Evolutionary conservation across 768 basidiomycete species (phyloP), one percentile per base, ranked within the genome.

Genomic region (Amanita muscaria): DNA sequence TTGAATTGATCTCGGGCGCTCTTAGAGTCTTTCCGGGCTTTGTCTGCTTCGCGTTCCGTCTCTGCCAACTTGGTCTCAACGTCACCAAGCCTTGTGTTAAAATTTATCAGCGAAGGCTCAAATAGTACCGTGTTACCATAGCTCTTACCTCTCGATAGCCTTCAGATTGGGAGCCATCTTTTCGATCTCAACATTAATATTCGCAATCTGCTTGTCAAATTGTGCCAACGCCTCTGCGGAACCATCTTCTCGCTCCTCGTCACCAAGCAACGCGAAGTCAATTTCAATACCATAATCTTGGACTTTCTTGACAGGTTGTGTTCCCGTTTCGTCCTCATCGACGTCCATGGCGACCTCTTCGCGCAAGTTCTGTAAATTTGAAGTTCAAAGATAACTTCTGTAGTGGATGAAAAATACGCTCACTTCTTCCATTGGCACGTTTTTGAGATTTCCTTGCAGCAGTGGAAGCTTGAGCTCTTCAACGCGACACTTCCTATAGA

Each of bases 121-220:
- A n/a, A n/a, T n/a, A 24, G 37, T 14, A 37, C 32, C 21, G 9
- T n/a, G 18, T 12, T 16, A 22, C 1, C 57, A 3, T 6, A 5
- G 21, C 6, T 10, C 80, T 15, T 47, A 85, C 84, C 83, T 70
- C 51, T 97, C 92, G 52, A 93, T 86, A 0, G 94, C 94, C 61
- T 98, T 98, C 77, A 97, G 72, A 59, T 98, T 99, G 9, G 94
- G 93, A 1, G 90, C 88, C 83, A 98, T 88, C 40, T 79, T 75
- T 54, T 93, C 90, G 41, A 97, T 92, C 51, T 97, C 93, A 9
- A 70, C 64, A 42, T 69, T 77, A 21, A 91, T 64, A 55, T 82
- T 86, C 6, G 71, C 55, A 31, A 96, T 79, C 24, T 76, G 70
- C 23, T 79, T 72, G 47, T 94, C 90, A 22, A 91, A 72, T 49